Evolutionary conservation across 768 basidiomycete species (phyloP).

Genomic region (Lactarius evosmus): DNA sequence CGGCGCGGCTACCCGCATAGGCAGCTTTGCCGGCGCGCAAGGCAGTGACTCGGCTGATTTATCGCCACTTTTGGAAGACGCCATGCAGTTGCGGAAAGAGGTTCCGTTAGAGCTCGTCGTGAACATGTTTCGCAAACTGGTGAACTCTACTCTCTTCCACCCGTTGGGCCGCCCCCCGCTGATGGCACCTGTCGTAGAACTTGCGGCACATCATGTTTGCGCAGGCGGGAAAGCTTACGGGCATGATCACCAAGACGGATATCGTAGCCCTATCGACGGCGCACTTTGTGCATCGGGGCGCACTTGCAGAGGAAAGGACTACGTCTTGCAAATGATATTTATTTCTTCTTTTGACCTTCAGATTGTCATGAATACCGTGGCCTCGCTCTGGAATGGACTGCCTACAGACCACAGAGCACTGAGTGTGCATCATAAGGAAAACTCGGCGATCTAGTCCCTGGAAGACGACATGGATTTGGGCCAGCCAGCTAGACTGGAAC

Average conservation of each 20-base stretch:
- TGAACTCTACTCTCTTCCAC: slow-evolving; percentile 29
- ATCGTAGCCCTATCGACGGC: slow-evolving; percentile 56
- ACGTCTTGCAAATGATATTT: not conserved
- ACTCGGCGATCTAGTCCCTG: no score
- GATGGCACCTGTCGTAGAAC: slow-evolving; percentile 43
- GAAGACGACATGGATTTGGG: no score
- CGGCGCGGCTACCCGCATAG: slow-evolving; percentile 13
- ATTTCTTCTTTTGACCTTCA: not conserved
- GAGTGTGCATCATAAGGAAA: no score
- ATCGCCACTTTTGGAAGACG: slow-evolving; percentile 40
- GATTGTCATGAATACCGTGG: not conserved
- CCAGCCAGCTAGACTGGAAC: no score
- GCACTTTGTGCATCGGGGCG: slow-evolving; percentile 53
- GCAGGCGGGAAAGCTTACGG: slow-evolving; percentile 52
- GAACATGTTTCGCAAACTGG: slow-evolving; percentile 72
- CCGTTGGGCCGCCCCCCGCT: slow-evolving; percentile 14
- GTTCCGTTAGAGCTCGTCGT: slow-evolving; percentile 70
- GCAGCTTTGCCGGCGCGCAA: slow-evolving; percentile 6
- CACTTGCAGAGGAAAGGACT: slow-evolving; percentile 13
- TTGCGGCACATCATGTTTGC: slow-evolving; percentile 67
- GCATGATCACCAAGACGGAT: slow-evolving; percentile 68
- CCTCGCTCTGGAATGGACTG: not conserved
- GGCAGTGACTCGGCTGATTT: slow-evolving; percentile 30
- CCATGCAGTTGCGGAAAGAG: slow-evolving; percentile 62
- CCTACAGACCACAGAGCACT: not conserved